A percentile compares a stretch with the other conserved stretches of the same genome.
Conservation (phyloP, 2,329 filamentous ascomycete species). For the Sporothrix pallida region DNA sequence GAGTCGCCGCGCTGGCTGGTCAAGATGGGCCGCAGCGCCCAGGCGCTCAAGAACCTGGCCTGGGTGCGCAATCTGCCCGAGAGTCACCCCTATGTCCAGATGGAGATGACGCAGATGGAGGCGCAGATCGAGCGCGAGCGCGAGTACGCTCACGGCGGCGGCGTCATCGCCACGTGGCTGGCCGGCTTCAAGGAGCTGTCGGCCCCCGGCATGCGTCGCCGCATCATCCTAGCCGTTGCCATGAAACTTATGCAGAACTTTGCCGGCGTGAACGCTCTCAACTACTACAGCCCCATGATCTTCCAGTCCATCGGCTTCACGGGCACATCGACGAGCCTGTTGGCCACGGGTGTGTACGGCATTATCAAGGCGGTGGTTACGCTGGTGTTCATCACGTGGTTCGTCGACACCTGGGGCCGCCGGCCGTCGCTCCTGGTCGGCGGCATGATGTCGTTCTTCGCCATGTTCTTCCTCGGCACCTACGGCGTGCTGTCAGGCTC, state of each 20-base stretch:
- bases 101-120: constrained; percentile 54
- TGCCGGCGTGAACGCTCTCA: constrained; percentile 77
- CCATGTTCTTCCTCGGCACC: constrained; percentile 68
- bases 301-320: constrained; percentile 61
- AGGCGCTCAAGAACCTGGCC: constrained; percentile 45
- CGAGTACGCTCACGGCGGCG: too few relatives aligned
- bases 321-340: constrained; percentile 52
- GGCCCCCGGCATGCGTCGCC: constrained; percentile 49
- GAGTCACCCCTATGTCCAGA: too few relatives aligned
- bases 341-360: constrained; percentile 78
- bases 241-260: constrained; percentile 83
- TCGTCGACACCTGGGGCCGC: constrained; percentile 65
- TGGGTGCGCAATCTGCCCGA: constrained; percentile 72
- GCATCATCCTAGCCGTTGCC: constrained; percentile 77
- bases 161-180: constrained; percentile 65
- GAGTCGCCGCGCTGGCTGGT: constrained; percentile 44
- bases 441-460: constrained; percentile 55
- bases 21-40: constrained; percentile 35
- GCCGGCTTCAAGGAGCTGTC: constrained; percentile 77
- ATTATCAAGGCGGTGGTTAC: constrained; percentile 75
- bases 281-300: constrained; percentile 74
- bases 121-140: too few relatives aligned
- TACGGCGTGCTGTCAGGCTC: constrained; percentile 60
- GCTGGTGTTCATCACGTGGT: constrained; percentile 69
- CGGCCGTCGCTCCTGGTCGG: constrained; percentile 69